Base-by-base conservation (phyloP, 345 rosid genomes). In the Populus nigra region DNA sequence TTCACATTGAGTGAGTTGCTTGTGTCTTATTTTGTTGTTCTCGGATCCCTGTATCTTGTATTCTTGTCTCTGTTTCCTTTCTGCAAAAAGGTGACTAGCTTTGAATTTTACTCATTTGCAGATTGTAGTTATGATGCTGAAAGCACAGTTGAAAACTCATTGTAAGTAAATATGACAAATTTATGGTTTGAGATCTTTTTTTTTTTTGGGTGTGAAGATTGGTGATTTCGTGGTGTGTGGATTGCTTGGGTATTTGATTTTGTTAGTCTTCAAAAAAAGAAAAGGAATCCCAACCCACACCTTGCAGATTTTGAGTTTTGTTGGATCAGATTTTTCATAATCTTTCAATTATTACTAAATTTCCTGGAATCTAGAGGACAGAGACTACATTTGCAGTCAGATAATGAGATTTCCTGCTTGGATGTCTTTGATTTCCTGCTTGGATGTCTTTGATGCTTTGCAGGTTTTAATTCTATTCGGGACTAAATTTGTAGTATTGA, bases 161-260 rank as follows among this genome's bases (percentile, higher is more conserved):
- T 78, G 80, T 65, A 78, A 78, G 68, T 78, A 72, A 65, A 22
- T 47, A 71, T 55, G 59, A 29, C 66, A 67, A 72, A 68, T 53
- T 13, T 35, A 35, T 35, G 33, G 47, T 73, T n/a, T 16, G n/a
- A 73, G 25, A 49, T 74, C 22, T 65, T 8, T 35, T 50, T 16
- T n/a, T 59, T 25, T 29, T 27, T 2, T 49, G 68, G 74, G 15
- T n/a, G 67, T 47, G 59, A 53, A 20, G 23, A 53, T 53, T 53
- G 59, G 59, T 20, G 59, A 53, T 57, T 69, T 25, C 18, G 47
- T 62, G 68, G 55, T 29, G 69, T 70, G 71, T 18, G 31, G n/a
- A 23, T 31, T 71, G 50, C 9, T 62, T 72, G 45, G 50, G n/a
- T 62, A 41, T 72, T 72, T 55, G 33, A 43, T 65, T 31, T 71